Conservation (phyloP, 306 rosid genomes). For the Senna siamea region DNA sequence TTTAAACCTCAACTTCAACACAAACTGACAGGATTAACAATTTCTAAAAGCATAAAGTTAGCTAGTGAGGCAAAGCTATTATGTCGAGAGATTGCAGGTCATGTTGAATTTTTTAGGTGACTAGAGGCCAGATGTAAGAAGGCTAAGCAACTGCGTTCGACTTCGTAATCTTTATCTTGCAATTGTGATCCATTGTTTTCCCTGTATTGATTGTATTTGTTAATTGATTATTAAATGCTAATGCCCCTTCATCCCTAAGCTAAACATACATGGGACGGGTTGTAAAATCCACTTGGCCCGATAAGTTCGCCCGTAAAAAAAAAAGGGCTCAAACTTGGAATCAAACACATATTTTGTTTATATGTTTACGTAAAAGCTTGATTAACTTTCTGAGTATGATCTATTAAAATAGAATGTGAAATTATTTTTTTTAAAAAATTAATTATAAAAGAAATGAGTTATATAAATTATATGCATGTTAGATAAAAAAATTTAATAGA, state of each 20-base stretch:
- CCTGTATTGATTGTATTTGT: slow-evolving; percentile 32
- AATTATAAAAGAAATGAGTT: too few species aligned
- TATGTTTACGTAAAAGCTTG: too few species aligned
- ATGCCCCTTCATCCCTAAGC: background rate
- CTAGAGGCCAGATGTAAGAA: slow-evolving; percentile 22
- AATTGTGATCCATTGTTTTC: background rate
- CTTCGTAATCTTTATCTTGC: slow-evolving; percentile 11
- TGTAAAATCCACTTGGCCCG: too few species aligned
- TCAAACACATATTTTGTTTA: too few species aligned
- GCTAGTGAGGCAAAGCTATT: slow-evolving; percentile 78
- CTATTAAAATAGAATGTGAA: too few species aligned
- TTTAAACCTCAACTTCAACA: slow-evolving; percentile 76
- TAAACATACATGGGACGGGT: background rate
- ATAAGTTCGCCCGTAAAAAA: too few species aligned
- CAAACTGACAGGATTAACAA: slow-evolving; percentile 73
- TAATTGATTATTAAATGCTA: background rate
- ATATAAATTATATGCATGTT: too few species aligned
- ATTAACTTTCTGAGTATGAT: too few species aligned
- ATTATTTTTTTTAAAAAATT: too few species aligned
- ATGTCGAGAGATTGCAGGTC: slow-evolving; percentile 83
- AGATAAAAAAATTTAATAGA: too few species aligned
- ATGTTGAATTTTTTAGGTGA: slow-evolving; percentile 67
- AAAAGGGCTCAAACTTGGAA: too few species aligned
- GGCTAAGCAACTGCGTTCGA: slow-evolving; percentile 37
- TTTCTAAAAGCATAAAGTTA: slow-evolving; percentile 67